A percentile compares a stretch with the other conserved stretches of the same genome.
phyloP scores from a whole-genome alignment of 2,329 filamentous ascomycete genomes.

The Penicillium sp. region DNA sequence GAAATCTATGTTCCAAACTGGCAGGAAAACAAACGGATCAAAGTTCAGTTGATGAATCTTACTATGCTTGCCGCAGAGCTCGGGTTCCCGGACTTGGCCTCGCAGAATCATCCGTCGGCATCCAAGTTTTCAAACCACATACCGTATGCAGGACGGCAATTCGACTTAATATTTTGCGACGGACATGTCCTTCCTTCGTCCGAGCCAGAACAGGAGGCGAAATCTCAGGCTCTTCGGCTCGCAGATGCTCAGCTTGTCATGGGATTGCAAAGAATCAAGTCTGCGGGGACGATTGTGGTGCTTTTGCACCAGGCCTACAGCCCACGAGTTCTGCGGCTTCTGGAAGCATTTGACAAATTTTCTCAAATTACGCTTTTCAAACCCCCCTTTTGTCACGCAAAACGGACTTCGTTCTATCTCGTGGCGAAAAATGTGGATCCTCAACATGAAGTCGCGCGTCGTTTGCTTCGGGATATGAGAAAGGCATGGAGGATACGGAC shows the following conservation, averaged over 20 bases:
- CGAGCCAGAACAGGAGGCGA: neutral
- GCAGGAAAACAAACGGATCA: neutral
- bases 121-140: neutral
- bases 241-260: neutral
- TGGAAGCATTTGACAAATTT: neutral
- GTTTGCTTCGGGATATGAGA: neutral
- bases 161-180: neutral
- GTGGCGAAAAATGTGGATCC: conserved; percentile 1
- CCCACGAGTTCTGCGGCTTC: neutral
- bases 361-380: neutral
- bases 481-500: neutral
- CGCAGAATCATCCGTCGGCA: neutral
- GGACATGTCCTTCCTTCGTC: neutral
- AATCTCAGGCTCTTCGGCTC: neutral
- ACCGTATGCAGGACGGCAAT: neutral
- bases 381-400: neutral
- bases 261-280: conserved; percentile 1
- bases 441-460: neutral
- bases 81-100: neutral
- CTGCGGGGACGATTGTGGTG: neutral
- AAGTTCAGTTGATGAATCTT: neutral
- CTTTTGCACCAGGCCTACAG: neutral
- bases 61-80: conserved; percentile 3
- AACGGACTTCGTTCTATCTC: conserved; percentile 4
- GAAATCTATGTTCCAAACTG: neutral